Base-by-base conservation (phyloP, 176 grass and related monocot genomes). In the Luzula sylvatica region DNA sequence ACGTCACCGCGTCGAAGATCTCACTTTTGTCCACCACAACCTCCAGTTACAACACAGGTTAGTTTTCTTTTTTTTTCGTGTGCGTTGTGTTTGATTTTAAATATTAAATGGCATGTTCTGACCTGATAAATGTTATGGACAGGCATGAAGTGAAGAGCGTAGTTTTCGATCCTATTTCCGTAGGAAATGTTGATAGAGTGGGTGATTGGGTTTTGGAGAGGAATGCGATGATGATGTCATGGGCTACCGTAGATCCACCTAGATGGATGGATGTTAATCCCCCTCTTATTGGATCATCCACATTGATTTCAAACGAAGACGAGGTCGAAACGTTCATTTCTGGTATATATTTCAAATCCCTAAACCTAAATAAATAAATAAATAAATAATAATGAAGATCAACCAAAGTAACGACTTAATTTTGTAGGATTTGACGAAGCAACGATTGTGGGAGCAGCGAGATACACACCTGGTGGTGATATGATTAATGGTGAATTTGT, bases 1-100 rank as follows among this genome's bases (percentile, higher is more conserved):
- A 67, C 71, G 79, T 53, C 83, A 79, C 19, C 49, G 80, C 30
- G 54, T 88, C 26, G 55, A 69, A 48, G 70, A 95, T 47, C 83
- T 95, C 21, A 85, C 66, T 44, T 88, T 85, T 78, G 83, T 95
- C 20, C 90, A 82, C 35, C 88, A 88, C 73, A 95, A 95, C 74
- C 59, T 95, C 18, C 70, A 75, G 32, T 66, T 95, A 40, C 90
- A 88, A 25, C 74, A 85, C 69, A 88, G 77, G 90, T 88, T 68
- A 81, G 13, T 14, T 19, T 21, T 67, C 25, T 54, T 29, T 65
- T 26, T 42, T 24, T 3, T 53, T 46, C 18, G 18, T 48, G 11
- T 58, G 19, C 16, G 2, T 1, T 65, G 23, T 58, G 18, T 67
- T 41, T 42, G 4, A 16, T 55, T 30, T n/a, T 4, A 0, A 7